phyloP scores from a whole-genome alignment of 2,329 filamentous ascomycete genomes.

The Ceratocystis eucalypticola region DNA sequence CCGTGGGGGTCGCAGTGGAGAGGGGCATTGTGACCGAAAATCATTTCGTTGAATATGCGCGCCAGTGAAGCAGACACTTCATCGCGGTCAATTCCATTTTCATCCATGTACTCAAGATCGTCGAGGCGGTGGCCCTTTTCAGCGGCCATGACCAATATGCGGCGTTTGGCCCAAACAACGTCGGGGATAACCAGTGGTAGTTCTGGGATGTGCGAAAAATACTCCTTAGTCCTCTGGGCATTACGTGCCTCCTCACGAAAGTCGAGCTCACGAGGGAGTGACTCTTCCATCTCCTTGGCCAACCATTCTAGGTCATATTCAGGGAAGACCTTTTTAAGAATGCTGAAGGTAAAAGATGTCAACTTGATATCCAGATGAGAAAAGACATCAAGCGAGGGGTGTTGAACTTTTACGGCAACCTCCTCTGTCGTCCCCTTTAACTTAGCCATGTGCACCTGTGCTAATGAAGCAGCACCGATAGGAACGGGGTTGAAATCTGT shows the following conservation, averaged over 20 bases:
- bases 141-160: slow-evolving; percentile 91
- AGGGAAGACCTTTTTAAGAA: slow-evolving; percentile 83
- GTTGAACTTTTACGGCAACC: slow-evolving; percentile 94
- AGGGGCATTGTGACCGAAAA: slow-evolving; percentile 78
- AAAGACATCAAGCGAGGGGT: slow-evolving; percentile 81
- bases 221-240: slow-evolving; percentile 61
- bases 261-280: slow-evolving; percentile 80
- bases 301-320: slow-evolving; percentile 97
- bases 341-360: slow-evolving; percentile 79
- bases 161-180: slow-evolving; percentile 75
- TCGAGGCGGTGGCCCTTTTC: slow-evolving; percentile 77
- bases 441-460: slow-evolving; percentile 83
- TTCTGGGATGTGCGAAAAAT: slow-evolving; percentile 62
- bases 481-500: slow-evolving; percentile 67
- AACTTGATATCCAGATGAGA: slow-evolving; percentile 74
- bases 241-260: slow-evolving; percentile 79
- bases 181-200: slow-evolving; percentile 79
- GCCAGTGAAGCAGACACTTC: slow-evolving; percentile 87
- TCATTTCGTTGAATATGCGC: slow-evolving; percentile 98
- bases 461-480: slow-evolving; percentile 84
- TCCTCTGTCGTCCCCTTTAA: slow-evolving; percentile 68
- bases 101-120: slow-evolving; percentile 75
- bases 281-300: slow-evolving; percentile 81
- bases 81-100: slow-evolving; percentile 78
- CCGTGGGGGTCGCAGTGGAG: slow-evolving; percentile 95